Evolutionary conservation across 768 basidiomycete genomes (phyloP).

Genomic region (Phylloporus sp.): DNA sequence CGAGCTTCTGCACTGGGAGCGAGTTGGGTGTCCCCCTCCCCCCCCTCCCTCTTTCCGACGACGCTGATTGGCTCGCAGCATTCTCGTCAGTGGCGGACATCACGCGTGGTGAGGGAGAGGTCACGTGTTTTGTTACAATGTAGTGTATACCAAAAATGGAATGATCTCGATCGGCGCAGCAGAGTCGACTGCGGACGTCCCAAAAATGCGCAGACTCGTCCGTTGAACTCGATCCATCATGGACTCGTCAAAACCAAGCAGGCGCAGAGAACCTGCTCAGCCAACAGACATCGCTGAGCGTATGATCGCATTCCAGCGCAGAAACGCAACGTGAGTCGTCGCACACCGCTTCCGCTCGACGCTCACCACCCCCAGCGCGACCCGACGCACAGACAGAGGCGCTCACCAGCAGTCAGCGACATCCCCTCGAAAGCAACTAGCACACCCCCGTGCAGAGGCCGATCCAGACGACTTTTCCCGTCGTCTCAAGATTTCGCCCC

Average conservation of each 20-base stretch:
- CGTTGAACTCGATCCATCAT: conserved; percentile 18
- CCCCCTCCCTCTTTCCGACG: too few relatives aligned
- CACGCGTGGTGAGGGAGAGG: conserved; percentile 25
- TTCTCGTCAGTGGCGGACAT: conserved; percentile 31
- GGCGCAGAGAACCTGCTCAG: conserved; percentile 38
- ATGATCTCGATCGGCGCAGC: conserved; percentile 35
- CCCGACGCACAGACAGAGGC: conserved; percentile 41
- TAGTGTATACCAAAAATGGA: conserved; percentile 18
- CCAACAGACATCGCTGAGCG: conserved; percentile 56
- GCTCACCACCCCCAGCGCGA: conserved; percentile 33
- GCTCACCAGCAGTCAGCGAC: background rate
- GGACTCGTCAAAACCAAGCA: conserved; percentile 24
- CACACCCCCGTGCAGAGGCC: conserved; percentile 40
- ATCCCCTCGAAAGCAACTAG: conserved; percentile 16
- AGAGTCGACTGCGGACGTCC: conserved; percentile 29
- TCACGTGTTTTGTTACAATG: conserved; percentile 18
- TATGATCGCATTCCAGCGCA: conserved; percentile 65
- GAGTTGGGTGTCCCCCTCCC: conserved; percentile 64
- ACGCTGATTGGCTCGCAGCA: conserved; percentile 10
- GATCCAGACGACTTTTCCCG: conserved; percentile 75
- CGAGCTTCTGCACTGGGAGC: conserved; percentile 78
- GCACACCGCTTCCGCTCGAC: background rate
- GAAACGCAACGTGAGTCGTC: conserved; percentile 50
- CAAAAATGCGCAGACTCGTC: conserved; percentile 18
- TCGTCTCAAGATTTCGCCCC: conserved; percentile 64